These are phyloP conservation scores for Peronospora belbahrii DNA, from an alignment of 352 stramenopile species.

Conservation along the genomic window DNA sequence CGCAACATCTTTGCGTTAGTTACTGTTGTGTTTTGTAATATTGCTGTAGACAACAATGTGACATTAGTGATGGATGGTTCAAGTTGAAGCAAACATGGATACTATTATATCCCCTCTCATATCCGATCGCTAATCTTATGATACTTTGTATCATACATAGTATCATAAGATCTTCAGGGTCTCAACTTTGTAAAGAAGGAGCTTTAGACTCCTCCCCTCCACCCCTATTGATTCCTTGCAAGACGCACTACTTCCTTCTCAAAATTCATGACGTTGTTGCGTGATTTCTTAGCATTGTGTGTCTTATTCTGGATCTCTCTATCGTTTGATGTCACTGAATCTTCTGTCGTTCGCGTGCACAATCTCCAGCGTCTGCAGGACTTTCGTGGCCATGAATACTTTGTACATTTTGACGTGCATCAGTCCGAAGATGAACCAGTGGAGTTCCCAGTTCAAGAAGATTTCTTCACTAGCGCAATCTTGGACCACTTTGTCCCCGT, in stretches of 20 bases:
- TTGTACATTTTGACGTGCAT: slow-evolving; percentile 43
- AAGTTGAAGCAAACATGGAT: no score
- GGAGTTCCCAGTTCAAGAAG: slow-evolving; percentile 35
- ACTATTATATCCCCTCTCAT: slow-evolving; percentile 14
- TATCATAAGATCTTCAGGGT: slow-evolving; percentile 2
- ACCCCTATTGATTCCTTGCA: background rate
- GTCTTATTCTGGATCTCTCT: slow-evolving; percentile 4
- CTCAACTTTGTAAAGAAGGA: background rate
- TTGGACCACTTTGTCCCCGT: slow-evolving; percentile 69
- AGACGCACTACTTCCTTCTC: background rate
- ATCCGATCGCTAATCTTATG: slow-evolving; percentile 20
- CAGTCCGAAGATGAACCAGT: slow-evolving; percentile 20
- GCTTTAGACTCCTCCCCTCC: no score
- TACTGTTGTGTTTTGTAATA: no score
- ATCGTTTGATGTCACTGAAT: background rate
- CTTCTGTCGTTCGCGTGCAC: slow-evolving; percentile 15
- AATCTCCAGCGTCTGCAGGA: slow-evolving; percentile 47
- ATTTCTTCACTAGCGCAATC: slow-evolving; percentile 53
- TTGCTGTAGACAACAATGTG: no score
- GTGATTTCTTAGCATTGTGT: background rate
- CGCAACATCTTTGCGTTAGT: no score
- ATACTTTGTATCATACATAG: background rate
- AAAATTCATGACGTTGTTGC: slow-evolving; percentile 6
- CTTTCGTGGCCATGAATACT: slow-evolving; percentile 64
- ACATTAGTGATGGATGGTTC: no score